Evolutionary conservation across 805 yeast species (phyloP), one percentile per base, ranked within the genome.

Genomic region (Yamadazyma philogaea): DNA sequence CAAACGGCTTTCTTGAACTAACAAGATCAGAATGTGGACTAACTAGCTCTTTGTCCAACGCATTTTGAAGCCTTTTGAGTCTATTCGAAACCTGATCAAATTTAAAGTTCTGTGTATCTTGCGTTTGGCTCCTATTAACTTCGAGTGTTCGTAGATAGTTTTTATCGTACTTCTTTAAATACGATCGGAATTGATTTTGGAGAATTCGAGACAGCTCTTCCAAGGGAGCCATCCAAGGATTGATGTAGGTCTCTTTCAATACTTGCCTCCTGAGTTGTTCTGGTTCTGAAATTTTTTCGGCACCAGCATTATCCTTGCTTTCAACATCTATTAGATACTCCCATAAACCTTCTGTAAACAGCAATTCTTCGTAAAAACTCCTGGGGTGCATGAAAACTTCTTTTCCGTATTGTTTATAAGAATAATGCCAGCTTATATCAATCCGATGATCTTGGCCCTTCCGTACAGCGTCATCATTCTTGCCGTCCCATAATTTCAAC

Each of bases 11-110:
- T 11, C 19, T 11, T 10, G 31, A 35, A 10, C 30, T 22, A 34
- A 61, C 60, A 3, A 70, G 42, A 37, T 68, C 70, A 3, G 68
- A 59, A 47, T 69, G 75, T 45, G 60, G 55, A 41, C 56, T 54
- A 3, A 68, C 60, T 4, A 50, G 32, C 10, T 60, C 54, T 7
- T 43, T 31, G 10, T 50, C 40, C 34, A 65, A 42, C 4, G 15
- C 22, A 7, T 41, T 36, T 11, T 56, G 35, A 7, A 62, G 39
- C 10, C 33, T 17, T 7, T 45, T 39, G 35, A 52, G 54, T 17
- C 34, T 46, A 3, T 27, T 11, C 5, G 52, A 47, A 18, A 42
- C 49, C 2, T n/a, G 22, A 32, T 50, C 45, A 36, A 49, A 55
- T 27, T 47, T 47, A 6, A 3, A 30, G 30, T 59, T 46, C 53